Evolutionary conservation across 2,329 filamentous ascomycete genomes (phyloP).

Genomic region (Sporothrix sp.): DNA sequence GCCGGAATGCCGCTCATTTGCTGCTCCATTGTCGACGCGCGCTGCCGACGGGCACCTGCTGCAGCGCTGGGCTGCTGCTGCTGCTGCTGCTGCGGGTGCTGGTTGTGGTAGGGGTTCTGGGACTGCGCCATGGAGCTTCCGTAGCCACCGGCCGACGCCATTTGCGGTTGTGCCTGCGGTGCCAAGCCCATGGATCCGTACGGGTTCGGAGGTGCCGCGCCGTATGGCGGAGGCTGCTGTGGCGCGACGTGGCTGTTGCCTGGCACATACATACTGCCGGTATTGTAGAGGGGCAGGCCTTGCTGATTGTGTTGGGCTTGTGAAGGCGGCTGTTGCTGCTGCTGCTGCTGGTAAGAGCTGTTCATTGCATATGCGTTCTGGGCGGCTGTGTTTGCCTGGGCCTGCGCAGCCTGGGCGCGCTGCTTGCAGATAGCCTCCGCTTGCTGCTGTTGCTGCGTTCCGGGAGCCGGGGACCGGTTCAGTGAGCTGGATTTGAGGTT

Average conservation of each 20-base stretch:
- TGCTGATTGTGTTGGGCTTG: slow-evolving; percentile 19
- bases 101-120: slow-evolving; percentile 46
- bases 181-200: slow-evolving; percentile 68
- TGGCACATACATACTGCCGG: slow-evolving; percentile 58
- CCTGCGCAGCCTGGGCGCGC: slow-evolving; percentile 63
- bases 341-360: slow-evolving; percentile 39
- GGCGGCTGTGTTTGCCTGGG: slow-evolving; percentile 58
- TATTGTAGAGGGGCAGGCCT: slow-evolving; percentile 62
- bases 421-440: slow-evolving; percentile 92
- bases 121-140: slow-evolving; percentile 24
- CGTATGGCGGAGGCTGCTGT: slow-evolving; percentile 53
- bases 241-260: slow-evolving; percentile 43
- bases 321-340: slow-evolving; percentile 17
- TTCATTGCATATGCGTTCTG: slow-evolving; percentile 55
- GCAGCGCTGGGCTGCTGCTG: slow-evolving; percentile 66
- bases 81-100: slow-evolving; percentile 46
- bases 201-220: slow-evolving; percentile 54
- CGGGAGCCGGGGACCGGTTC: slow-evolving; percentile 80
- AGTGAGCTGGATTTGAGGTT: slow-evolving; percentile 81
- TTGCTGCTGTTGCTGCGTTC: slow-evolving; percentile 91
- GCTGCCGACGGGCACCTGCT: slow-evolving; percentile 62
- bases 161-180: slow-evolving; percentile 50
- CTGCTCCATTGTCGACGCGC: slow-evolving; percentile 93
- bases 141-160: slow-evolving; percentile 53
- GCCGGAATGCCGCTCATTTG: slow-evolving; percentile 87